Percentiles rank a stretch among this genome's conserved stretches.
Evolutionary conservation across 2,329 filamentous ascomycete species (phyloP).

Genomic region (Leptographium procerum): DNA sequence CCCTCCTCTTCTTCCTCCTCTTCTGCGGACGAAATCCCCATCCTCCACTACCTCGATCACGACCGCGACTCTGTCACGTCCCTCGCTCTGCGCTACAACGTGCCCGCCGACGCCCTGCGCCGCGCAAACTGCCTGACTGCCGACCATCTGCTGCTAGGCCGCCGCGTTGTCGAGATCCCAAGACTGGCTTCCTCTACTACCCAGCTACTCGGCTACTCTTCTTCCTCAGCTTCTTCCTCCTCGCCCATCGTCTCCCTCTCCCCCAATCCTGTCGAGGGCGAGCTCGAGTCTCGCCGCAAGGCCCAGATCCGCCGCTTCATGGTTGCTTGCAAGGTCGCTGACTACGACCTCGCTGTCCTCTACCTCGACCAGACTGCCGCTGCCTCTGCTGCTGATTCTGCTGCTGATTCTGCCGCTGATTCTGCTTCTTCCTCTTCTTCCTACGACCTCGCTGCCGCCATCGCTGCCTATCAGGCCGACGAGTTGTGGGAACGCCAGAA

Average conservation of each 20-base stretch:
- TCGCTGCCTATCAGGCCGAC: conserved; percentile 55
- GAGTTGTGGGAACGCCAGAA: conserved; percentile 66
- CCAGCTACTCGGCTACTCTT: too few relatives aligned
- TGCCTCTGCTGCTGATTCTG: too few relatives aligned
- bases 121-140: conserved; percentile 54
- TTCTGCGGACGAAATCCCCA: conserved; percentile 48
- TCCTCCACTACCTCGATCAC: conserved; percentile 64
- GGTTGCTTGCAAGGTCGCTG: conserved; percentile 64
- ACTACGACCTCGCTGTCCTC: conserved; percentile 64
- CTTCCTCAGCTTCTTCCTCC: not conserved
- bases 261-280: conserved; percentile 59
- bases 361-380: conserved; percentile 46
- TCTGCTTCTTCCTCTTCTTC: too few relatives aligned
- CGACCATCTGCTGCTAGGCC: conserved; percentile 59
- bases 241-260: conserved; percentile 31
- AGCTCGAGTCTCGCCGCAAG: conserved; percentile 63
- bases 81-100: conserved; percentile 59
- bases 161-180: conserved; percentile 61
- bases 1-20: too few relatives aligned
- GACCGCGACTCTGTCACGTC: conserved; percentile 55
- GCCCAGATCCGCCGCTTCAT: conserved; percentile 64
- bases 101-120: conserved; percentile 52
- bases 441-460: conserved; percentile 55
- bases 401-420: too few relatives aligned
- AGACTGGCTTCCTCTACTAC: too few relatives aligned